A percentile compares a stretch with the other conserved stretches of the same genome.
Evolutionary conservation across 768 basidiomycete species (phyloP).

Genomic region (Trichaptum fuscoviolaceum): DNA sequence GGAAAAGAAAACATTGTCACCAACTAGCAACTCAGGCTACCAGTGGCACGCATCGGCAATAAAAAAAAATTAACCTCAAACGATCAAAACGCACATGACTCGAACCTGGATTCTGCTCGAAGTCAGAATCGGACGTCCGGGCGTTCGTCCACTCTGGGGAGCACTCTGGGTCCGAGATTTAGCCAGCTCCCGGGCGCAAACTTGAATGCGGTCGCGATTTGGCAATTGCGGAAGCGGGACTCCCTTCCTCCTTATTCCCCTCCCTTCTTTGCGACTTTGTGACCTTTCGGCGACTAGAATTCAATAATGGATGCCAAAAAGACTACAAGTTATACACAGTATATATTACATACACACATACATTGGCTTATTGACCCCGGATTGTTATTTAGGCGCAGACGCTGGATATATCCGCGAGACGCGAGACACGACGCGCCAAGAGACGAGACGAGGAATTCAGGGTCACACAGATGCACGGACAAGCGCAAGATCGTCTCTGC

Average conservation of each 20-base stretch:
- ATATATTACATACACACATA: too few species aligned
- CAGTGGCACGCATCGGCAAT: neutral
- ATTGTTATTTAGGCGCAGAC: neutral
- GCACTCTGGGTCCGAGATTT: neutral
- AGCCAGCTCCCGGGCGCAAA: neutral
- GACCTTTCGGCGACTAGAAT: too few species aligned
- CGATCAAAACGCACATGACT: neutral
- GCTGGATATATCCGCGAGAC: neutral
- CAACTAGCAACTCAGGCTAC: too few species aligned
- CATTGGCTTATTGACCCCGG: neutral
- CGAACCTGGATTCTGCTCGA: neutral
- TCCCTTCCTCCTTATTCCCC: too few species aligned
- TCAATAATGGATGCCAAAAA: too few species aligned
- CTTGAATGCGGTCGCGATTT: neutral
- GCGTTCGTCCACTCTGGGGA: neutral
- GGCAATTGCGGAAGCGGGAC: slow-evolving; percentile 1
- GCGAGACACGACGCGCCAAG: too few species aligned
- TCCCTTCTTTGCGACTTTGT: too few species aligned
- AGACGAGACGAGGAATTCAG: too few species aligned
- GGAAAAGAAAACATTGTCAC: too few species aligned
- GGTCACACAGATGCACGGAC: too few species aligned
- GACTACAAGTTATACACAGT: too few species aligned
- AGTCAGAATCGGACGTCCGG: neutral
- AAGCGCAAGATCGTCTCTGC: neutral
- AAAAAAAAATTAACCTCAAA: too few species aligned